Percentiles rank a stretch among this genome's conserved stretches.
phyloP scores from a whole-genome alignment of 345 rosid genomes.

The Stellera chamaejasme region DNA sequence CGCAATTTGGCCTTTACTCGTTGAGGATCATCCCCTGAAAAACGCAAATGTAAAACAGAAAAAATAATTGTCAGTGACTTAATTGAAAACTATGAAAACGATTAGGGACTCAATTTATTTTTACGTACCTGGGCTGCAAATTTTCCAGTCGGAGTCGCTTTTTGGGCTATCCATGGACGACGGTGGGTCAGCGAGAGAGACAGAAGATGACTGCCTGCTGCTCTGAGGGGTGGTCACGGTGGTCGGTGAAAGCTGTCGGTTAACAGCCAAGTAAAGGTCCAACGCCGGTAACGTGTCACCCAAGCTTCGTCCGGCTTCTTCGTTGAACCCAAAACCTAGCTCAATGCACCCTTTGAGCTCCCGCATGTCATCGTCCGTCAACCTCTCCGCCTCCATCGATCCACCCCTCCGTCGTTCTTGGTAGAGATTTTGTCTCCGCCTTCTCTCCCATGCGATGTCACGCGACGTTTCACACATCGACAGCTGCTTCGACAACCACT shows the following conservation, averaged over 20 bases:
- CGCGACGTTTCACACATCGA: conserved; percentile 70
- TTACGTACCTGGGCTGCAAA: conserved; percentile 54
- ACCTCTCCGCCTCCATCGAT: conserved; percentile 24
- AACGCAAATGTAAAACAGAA: neutral
- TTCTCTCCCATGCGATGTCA: conserved; percentile 73
- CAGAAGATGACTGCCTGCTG: conserved; percentile 24
- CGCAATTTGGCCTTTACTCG: conserved; percentile 49
- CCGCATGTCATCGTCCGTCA: conserved; percentile 68
- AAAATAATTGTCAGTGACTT: no score
- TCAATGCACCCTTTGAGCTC: conserved; percentile 85
- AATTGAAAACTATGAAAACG: no score
- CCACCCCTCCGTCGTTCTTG: conserved; percentile 30
- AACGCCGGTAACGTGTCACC: conserved; percentile 72
- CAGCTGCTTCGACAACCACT: conserved; percentile 50
- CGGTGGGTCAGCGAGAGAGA: conserved; percentile 34
- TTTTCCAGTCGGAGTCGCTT: conserved; percentile 58
- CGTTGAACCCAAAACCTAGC: conserved; percentile 83
- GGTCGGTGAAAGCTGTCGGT: conserved; percentile 54
- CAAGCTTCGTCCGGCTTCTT: conserved; percentile 55
- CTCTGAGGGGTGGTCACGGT: conserved; percentile 59
- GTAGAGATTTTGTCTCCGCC: conserved; percentile 46
- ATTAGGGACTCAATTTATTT: no score
- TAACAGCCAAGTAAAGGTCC: conserved; percentile 75
- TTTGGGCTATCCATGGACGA: conserved; percentile 49
- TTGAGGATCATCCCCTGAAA: conserved; percentile 62